Conservation (phyloP, 352 stramenopile genomes). For the Plasmopara halstedii region DNA sequence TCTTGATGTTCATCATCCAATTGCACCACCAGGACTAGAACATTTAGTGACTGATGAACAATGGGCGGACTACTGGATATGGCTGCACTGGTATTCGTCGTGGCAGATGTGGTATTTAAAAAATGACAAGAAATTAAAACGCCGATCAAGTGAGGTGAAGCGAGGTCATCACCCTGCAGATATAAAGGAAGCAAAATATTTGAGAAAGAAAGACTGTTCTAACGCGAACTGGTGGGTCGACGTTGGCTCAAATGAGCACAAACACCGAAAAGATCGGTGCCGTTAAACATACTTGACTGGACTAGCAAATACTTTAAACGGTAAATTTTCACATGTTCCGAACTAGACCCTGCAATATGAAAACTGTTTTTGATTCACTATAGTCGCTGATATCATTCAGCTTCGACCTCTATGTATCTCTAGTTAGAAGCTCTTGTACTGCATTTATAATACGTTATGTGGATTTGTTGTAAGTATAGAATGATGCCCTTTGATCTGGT, state of each 20-base stretch:
- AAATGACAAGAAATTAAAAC: constrained; percentile 24
- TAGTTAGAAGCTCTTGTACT: too few species aligned
- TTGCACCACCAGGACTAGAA: constrained; percentile 41
- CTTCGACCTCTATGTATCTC: too few species aligned
- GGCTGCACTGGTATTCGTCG: constrained; percentile 61
- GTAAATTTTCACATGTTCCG: too few species aligned
- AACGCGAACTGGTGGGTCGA: constrained; percentile 26
- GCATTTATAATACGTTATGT: too few species aligned
- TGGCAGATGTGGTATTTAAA: constrained; percentile 62
- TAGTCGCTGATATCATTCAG: too few species aligned
- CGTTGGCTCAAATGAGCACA: constrained; percentile 1
- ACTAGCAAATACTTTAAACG: neutral
- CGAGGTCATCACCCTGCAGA: neutral
- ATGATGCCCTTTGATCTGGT: too few species aligned
- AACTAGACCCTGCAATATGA: too few species aligned
- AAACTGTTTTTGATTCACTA: too few species aligned
- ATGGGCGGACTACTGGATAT: constrained; percentile 52
- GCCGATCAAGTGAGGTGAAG: constrained; percentile 8
- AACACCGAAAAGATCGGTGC: constrained; percentile 6
- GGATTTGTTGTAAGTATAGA: too few species aligned
- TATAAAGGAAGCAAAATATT: neutral
- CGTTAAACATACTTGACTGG: neutral
- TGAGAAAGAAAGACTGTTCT: neutral
- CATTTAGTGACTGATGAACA: constrained; percentile 46
- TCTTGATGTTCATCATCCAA: constrained; percentile 21